These are phyloP conservation scores for Nothophytophthora sp. DNA, from an alignment of 352 stramenopile species.

Conservation along the genomic window DNA sequence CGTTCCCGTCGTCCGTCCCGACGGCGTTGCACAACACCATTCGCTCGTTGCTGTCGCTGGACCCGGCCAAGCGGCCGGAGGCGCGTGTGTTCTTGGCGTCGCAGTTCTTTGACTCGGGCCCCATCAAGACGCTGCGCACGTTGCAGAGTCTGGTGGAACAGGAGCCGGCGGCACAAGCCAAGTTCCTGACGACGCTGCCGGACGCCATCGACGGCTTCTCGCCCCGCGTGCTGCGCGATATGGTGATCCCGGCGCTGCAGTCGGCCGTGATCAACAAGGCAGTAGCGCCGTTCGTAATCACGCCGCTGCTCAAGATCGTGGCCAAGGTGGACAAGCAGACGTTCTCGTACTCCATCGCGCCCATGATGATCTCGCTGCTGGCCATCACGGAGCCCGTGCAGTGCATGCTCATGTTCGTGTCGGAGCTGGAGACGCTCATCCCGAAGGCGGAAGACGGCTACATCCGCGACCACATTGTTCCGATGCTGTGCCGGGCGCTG, in stretches of 20 bases:
- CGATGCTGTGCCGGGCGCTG: slow-evolving; percentile 83
- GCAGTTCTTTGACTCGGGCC: slow-evolving; percentile 86
- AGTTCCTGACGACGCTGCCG: slow-evolving; percentile 75
- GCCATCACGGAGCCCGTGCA: slow-evolving; percentile 86
- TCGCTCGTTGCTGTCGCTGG: slow-evolving; percentile 64
- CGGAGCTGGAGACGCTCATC: slow-evolving; percentile 78
- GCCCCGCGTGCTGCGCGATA: slow-evolving; percentile 76
- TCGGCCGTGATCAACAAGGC: slow-evolving; percentile 85
- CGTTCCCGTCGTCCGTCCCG: slow-evolving; percentile 76
- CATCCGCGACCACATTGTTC: slow-evolving; percentile 89
- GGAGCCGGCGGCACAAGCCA: slow-evolving; percentile 77
- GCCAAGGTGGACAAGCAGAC: slow-evolving; percentile 87
- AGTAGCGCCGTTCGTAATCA: slow-evolving; percentile 88
- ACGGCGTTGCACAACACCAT: slow-evolving; percentile 87
- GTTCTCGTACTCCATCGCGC: slow-evolving; percentile 73
- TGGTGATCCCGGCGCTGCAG: slow-evolving; percentile 82
- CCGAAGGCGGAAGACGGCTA: slow-evolving; percentile 87
- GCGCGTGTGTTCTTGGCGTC: slow-evolving; percentile 78
- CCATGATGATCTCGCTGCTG: slow-evolving; percentile 82
- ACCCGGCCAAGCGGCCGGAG: slow-evolving; percentile 64
- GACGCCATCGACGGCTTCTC: slow-evolving; percentile 82
- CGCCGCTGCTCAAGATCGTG: slow-evolving; percentile 87
- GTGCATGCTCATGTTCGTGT: slow-evolving; percentile 92
- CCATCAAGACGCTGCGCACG: slow-evolving; percentile 81
- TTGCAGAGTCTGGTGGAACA: slow-evolving; percentile 86